Conservation (phyloP, 2,329 filamentous ascomycete genomes). For the Xylariaceae sp. region DNA sequence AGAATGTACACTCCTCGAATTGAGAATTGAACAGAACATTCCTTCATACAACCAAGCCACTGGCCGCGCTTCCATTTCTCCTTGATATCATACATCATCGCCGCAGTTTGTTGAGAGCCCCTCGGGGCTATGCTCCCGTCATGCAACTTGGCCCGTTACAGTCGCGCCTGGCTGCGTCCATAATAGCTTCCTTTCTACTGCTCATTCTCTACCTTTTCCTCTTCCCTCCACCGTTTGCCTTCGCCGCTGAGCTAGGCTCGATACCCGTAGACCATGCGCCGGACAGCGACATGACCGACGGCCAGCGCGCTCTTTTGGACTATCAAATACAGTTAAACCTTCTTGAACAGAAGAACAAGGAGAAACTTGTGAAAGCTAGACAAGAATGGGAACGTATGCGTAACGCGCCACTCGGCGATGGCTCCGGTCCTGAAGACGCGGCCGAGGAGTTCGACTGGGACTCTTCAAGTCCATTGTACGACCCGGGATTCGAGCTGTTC, state of each 20-base stretch:
- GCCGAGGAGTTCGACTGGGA: slow-evolving; percentile 15
- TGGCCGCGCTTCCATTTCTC: too few relatives aligned
- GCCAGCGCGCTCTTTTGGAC: background rate
- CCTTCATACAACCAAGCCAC: too few relatives aligned
- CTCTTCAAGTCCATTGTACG: slow-evolving; percentile 43
- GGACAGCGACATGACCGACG: slow-evolving; percentile 20
- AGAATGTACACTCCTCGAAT: too few relatives aligned
- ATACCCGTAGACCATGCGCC: slow-evolving; percentile 20
- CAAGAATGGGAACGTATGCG: slow-evolving; percentile 24
- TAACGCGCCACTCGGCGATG: slow-evolving; percentile 17
- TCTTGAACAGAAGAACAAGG: too few relatives aligned
- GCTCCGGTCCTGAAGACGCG: slow-evolving; percentile 18
- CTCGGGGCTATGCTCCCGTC: slow-evolving; percentile 42
- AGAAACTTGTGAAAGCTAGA: slow-evolving; percentile 39
- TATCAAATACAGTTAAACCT: background rate
- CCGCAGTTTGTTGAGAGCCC: slow-evolving; percentile 23
- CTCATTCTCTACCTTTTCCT: slow-evolving; percentile 60
- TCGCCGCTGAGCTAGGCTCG: slow-evolving; percentile 53
- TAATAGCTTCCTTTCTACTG: slow-evolving; percentile 59
- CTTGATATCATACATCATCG: too few relatives aligned
- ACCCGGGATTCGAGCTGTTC: slow-evolving; percentile 60
- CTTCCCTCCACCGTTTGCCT: slow-evolving; percentile 57
- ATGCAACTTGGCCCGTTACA: slow-evolving; percentile 68
- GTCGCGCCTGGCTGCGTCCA: slow-evolving; percentile 67
- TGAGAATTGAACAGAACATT: too few relatives aligned